Base-by-base conservation (phyloP, 345 rosid species). In the Moringa oleifera region DNA sequence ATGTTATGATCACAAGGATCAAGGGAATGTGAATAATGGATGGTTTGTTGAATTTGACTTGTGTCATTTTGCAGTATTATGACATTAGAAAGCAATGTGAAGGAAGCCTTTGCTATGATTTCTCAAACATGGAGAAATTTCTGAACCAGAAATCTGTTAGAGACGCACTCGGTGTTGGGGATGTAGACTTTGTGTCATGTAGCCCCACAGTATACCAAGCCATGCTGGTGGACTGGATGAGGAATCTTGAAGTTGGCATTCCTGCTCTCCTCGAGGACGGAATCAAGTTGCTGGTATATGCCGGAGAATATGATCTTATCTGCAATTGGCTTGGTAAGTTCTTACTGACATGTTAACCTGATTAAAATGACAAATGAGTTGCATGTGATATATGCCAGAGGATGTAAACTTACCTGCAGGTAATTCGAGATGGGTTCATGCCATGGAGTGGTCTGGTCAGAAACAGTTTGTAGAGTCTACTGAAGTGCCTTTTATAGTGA, bases 391-490 rank as follows among this genome's bases (percentile, higher is more conserved):
- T 23, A 9, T 50, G 22, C 20, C 45, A 13, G 59, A 63, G 65
- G 37, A 59, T 55, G 51, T 62, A 47, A 53, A 62, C 49, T 19
- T 64, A 61, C 7, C 58, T 58, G 55, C 81, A 90, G 97, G 97
- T 77, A 95, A 95, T 74, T 88, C 95, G 55, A 91, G 96, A 81
- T 95, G 98, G 99, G 99, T 95, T 70, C 93, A 91, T 70, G 89
- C 95, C 51, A 95, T 95, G 99, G 83, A 85, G 55, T 95, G 98
- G 99, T 85, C 96, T 57, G 98, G 98, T 52, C 76, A 78, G 80
- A 77, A 81, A 52, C 68, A 73, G 63, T 95, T 87, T 63, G 83
- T 67, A 53, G 81, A 75, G 23, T 81, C 91, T n/a, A 18, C 83
- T 23, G 90, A 85, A 77, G 75, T 81, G 71, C 77, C 95, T 11